phyloP scores from a whole-genome alignment of 352 stramenopile genomes.

The Phytopythium litorale region DNA sequence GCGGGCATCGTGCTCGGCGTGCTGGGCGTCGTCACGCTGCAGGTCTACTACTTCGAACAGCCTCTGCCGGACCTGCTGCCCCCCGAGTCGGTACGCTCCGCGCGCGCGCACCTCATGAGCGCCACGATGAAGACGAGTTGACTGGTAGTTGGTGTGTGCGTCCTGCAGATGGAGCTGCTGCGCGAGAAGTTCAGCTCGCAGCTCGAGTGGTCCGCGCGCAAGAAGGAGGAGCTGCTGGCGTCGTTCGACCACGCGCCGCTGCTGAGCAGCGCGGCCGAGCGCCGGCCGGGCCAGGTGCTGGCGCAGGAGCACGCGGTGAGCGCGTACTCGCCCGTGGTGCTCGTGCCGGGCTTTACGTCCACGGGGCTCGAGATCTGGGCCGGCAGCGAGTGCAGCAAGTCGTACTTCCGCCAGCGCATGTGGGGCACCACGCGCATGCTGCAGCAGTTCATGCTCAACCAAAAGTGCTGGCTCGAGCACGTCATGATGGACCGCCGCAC shows the following conservation, averaged over 20 bases:
- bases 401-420: slow-evolving; percentile 91
- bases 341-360: slow-evolving; percentile 93
- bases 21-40: slow-evolving; percentile 38
- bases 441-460: slow-evolving; percentile 86
- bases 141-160: background rate
- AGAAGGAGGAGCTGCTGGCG: slow-evolving; percentile 60
- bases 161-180: slow-evolving; percentile 28
- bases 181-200: slow-evolving; percentile 57
- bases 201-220: slow-evolving; percentile 63
- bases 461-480: slow-evolving; percentile 92
- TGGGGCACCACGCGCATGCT: slow-evolving; percentile 91
- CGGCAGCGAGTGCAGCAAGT: slow-evolving; percentile 80
- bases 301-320: slow-evolving; percentile 41
- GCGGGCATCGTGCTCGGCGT: slow-evolving; percentile 52
- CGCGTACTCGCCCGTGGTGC: slow-evolving; percentile 77
- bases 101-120: too few relatives aligned
- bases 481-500: slow-evolving; percentile 89
- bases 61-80: slow-evolving; percentile 41
- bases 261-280: slow-evolving; percentile 23
- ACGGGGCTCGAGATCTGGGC: slow-evolving; percentile 95
- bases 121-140: too few relatives aligned
- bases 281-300: slow-evolving; percentile 47
- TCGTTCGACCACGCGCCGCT: slow-evolving; percentile 56
- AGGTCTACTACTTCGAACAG: slow-evolving; percentile 46
- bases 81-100: slow-evolving; percentile 18